Conservation (phyloP, 1,284 basidiomycete species). For the Kwoniella shivajii region DNA sequence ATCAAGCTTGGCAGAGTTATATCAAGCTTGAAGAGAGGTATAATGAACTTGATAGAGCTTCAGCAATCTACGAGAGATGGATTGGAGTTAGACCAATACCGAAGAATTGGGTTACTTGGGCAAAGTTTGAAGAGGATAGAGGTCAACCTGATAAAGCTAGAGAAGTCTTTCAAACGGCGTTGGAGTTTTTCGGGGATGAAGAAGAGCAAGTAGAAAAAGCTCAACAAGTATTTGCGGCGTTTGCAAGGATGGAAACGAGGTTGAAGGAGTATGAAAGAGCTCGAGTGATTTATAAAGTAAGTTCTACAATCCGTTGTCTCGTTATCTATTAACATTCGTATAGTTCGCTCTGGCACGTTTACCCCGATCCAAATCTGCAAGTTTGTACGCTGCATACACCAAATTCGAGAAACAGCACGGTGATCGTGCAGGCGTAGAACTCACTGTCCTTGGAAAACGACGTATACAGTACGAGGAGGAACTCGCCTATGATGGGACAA, state of each 20-base stretch:
- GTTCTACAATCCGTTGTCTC: constrained; percentile 41
- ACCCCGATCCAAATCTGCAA: constrained; percentile 83
- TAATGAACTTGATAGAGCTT: constrained; percentile 86
- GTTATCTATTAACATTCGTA: background rate
- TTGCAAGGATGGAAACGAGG: constrained; percentile 97
- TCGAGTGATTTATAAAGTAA: constrained; percentile 91
- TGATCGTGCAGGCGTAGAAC: constrained; percentile 80
- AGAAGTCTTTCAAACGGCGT: constrained; percentile 93
- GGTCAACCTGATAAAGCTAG: constrained; percentile 82
- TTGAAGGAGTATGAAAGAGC: constrained; percentile 96
- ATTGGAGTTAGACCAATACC: constrained; percentile 91
- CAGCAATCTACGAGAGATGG: constrained; percentile 91
- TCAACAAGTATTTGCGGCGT: constrained; percentile 91
- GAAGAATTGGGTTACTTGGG: constrained; percentile 93
- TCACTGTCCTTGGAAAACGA: constrained; percentile 92
- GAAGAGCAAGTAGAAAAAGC: constrained; percentile 97
- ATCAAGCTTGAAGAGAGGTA: constrained; percentile 97
- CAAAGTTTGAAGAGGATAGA: constrained; percentile 95
- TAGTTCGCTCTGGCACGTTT: constrained; percentile 90
- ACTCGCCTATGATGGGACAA: constrained; percentile 78
- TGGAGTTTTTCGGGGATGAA: constrained; percentile 97
- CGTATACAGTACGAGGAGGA: constrained; percentile 98
- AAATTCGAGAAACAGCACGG: constrained; percentile 99
- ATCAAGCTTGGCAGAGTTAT: constrained; percentile 98
- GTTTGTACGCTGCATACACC: constrained; percentile 75